Percentiles rank a stretch among this genome's conserved stretches.
Conservation (phyloP, 2,329 filamentous ascomycete genomes). For the Knoxdaviesia proteae region DNA sequence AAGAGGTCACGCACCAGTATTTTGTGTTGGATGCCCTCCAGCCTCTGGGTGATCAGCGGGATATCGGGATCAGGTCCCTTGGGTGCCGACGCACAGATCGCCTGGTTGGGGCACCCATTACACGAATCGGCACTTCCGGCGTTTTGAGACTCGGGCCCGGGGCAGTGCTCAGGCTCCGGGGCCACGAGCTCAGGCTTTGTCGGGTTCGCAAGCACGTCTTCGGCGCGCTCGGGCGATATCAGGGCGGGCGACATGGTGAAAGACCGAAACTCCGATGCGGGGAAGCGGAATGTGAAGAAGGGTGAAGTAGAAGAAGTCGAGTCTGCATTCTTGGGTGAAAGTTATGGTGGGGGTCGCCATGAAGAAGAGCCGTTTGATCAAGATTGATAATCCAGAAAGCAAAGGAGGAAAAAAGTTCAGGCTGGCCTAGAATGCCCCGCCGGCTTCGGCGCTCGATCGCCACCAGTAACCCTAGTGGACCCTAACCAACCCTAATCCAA, state of each 20-base stretch:
- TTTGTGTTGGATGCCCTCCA: conserved; percentile 71
- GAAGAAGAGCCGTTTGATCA: too few species aligned
- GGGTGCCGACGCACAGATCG: conserved; percentile 80
- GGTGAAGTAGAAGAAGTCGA: too few species aligned
- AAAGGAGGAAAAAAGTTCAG: too few species aligned
- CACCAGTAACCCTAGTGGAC: too few species aligned
- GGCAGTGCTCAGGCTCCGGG: conserved; percentile 91
- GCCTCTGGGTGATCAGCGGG: conserved; percentile 63
- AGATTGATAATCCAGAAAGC: too few species aligned
- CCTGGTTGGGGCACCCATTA: conserved; percentile 86
- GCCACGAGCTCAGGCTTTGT: conserved; percentile 70
- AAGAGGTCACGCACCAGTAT: conserved; percentile 40
- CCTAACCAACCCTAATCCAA: too few species aligned
- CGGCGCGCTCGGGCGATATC: conserved; percentile 29
- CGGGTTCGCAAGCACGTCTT: conserved; percentile 55
- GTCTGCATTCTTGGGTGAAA: too few species aligned
- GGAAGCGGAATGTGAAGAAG: too few species aligned
- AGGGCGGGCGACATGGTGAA: conserved; percentile 57
- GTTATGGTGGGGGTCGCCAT: too few species aligned
- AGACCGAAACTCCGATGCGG: background rate
- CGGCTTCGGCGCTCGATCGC: too few species aligned
- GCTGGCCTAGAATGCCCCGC: too few species aligned
- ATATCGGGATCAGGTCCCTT: conserved; percentile 95
- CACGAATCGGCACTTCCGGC: conserved; percentile 63
- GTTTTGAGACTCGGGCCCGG: conserved; percentile 62